Evolutionary conservation across 164 flowering plant genomes (phyloP).

Genomic region (Berberis thunbergii): DNA sequence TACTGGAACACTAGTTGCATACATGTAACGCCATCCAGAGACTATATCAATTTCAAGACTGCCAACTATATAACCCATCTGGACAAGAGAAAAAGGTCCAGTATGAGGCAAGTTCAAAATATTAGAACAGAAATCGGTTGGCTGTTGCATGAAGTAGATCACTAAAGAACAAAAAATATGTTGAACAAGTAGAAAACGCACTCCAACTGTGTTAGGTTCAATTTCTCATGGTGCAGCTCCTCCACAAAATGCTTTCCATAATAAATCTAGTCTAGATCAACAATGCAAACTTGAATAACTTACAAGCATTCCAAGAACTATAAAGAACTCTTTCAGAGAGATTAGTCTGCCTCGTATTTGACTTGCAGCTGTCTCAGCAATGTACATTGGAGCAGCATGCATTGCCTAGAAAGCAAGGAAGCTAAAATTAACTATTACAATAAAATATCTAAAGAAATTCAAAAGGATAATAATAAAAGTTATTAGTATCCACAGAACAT

Average conservation of each 20-base stretch:
- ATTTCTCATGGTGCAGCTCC: not conserved
- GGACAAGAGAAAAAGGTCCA: conserved; percentile 15
- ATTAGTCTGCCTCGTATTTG: conserved; percentile 86
- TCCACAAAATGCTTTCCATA: not conserved
- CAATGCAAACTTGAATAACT: conserved; percentile 31
- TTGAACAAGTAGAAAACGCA: no score
- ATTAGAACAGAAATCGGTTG: no score
- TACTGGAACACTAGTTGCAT: conserved; percentile 61
- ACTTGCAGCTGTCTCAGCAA: conserved; percentile 92
- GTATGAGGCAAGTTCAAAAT: no score
- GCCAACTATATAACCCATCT: conserved; percentile 79
- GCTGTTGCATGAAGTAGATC: no score
- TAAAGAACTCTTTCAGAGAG: conserved; percentile 90
- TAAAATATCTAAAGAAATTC: not conserved
- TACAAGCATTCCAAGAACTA: conserved; percentile 97
- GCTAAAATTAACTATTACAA: not conserved
- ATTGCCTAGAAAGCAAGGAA: conserved; percentile 47
- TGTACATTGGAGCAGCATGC: conserved; percentile 99
- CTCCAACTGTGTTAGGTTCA: no score
- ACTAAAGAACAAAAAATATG: no score
- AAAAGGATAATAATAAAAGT: no score
- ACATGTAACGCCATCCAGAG: conserved; percentile 96
- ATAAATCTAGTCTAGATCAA: not conserved
- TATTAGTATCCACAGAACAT: no score
- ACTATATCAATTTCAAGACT: conserved; percentile 58